These are phyloP conservation scores for Ceratocystis papillata DNA, from an alignment of 2,329 filamentous ascomycete genomes.

Conservation along the genomic window DNA sequence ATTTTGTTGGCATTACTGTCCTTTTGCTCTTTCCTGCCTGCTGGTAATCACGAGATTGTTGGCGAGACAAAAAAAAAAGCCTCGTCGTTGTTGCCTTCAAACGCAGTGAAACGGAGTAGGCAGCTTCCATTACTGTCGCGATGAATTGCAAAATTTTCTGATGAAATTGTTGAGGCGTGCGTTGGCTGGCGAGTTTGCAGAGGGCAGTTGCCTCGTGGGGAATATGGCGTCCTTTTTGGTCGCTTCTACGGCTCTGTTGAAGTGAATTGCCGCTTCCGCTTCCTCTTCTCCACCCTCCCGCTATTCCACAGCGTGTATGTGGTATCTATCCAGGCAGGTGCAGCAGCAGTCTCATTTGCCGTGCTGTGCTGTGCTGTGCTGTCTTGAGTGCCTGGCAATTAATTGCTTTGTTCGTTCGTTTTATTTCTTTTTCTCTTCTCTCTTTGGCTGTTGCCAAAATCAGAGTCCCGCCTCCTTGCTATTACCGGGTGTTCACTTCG, in stretches of 20 bases:
- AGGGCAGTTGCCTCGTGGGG: background rate
- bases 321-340: background rate
- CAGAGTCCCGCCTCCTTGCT: constrained; percentile 10
- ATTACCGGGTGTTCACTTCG: background rate
- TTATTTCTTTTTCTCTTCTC: background rate
- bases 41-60: constrained; percentile 4
- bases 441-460: background rate
- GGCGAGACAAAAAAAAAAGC: background rate
- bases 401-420: background rate
- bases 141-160: background rate
- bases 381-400: background rate
- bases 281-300: background rate
- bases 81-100: background rate
- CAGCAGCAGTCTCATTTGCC: background rate
- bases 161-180: background rate
- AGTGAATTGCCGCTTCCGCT: constrained; percentile 3
- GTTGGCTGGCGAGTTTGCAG: background rate
- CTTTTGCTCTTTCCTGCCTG: background rate
- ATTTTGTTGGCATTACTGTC: background rate
- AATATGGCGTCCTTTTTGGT: background rate
- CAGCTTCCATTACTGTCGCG: background rate
- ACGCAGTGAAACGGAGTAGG: background rate
- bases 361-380: background rate
- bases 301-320: background rate
- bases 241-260: background rate